A percentile compares a stretch with the other conserved stretches of the same genome.
phyloP scores from a whole-genome alignment of 148 eudicot species.

The Salicornia ramosissima region DNA sequence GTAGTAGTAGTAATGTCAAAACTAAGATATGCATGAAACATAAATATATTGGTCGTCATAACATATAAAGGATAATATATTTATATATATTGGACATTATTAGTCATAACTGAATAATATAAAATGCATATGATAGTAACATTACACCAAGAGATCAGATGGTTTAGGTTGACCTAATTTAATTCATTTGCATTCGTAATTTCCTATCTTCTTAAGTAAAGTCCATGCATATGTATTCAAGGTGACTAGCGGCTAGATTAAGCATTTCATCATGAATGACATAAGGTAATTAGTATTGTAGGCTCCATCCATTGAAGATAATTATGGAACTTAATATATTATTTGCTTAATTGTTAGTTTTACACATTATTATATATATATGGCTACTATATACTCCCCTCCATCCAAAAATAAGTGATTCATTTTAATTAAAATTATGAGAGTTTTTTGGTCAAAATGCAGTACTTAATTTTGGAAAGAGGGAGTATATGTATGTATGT shows the following conservation, averaged over 20 bases:
- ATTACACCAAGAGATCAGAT: conserved; percentile 10
- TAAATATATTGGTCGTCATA: background rate
- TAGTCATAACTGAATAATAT: background rate
- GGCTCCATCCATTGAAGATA: background rate
- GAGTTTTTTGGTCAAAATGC: no score
- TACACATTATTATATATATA: background rate
- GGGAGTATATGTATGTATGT: no score
- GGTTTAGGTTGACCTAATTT: conserved; percentile 30
- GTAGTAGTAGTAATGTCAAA: conserved; percentile 1
- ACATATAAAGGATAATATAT: background rate
- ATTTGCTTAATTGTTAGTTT: background rate
- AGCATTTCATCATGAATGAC: conserved; percentile 26
- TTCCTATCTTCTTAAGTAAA: conserved; percentile 22
- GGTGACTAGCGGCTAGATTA: conserved; percentile 11
- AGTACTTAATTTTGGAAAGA: no score
- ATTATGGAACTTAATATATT: conserved; percentile 4
- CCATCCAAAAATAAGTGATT: no score
- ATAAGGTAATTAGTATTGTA: background rate
- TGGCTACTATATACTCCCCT: no score
- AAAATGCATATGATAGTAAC: conserved; percentile 2
- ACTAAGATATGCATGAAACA: conserved; percentile 3
- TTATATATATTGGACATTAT: background rate
- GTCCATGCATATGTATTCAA: no score
- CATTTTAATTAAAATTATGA: no score
- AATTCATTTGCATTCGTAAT: conserved; percentile 17